Evolutionary conservation across 2,329 filamentous ascomycete genomes (phyloP), one percentile per base, ranked within the genome.

Genomic region (Penicillium frequentans): DNA sequence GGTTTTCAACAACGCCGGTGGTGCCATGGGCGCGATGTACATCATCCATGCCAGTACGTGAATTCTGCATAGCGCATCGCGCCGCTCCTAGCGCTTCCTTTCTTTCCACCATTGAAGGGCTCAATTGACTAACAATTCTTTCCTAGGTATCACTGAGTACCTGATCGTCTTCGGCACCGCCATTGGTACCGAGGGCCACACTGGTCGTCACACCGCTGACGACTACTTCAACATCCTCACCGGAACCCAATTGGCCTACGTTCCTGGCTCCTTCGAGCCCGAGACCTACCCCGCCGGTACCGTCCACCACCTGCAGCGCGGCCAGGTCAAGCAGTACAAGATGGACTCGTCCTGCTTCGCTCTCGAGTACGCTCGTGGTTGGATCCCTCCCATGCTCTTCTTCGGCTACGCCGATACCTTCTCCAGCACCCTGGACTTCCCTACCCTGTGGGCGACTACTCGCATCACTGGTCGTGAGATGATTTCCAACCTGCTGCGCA

Each of bases 161-260:
- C 81, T 96, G 65, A 95, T 96, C 74, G 87, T 96, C 77, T 96
- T 95, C 73, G 91, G 90, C 48, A 75, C 73, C 49, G 66, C 73
- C 29, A 72, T 75, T 54, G 91, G 91, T 67, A 96, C 92, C 13
- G 91, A 96, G 77, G 92, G 92, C 60, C 91, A 96, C 81, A 86
- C 86, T 1, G 92, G 92, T 62, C 89, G 91, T 50, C 92, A 96
- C 82, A 93, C 91, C 13, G 91, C 91, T 16, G 90, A 96, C 77
- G 92, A 96, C 81, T 96, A 95, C 82, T 96, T 96, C 82, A 86
- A 93, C 81, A 96, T 96, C 81, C 82, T 96, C 31, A 67, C 71
- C 42, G 73, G 73, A 53, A 73, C 73, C 26, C 73, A 75, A 60
- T 65, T 75, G 27, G 73, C 73, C 60, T 75, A 73, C 63, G 66